A percentile compares a stretch with the other conserved stretches of the same genome.
Conservation (phyloP, 169 alveolate genomes). For the Plasmodium sp. region DNA sequence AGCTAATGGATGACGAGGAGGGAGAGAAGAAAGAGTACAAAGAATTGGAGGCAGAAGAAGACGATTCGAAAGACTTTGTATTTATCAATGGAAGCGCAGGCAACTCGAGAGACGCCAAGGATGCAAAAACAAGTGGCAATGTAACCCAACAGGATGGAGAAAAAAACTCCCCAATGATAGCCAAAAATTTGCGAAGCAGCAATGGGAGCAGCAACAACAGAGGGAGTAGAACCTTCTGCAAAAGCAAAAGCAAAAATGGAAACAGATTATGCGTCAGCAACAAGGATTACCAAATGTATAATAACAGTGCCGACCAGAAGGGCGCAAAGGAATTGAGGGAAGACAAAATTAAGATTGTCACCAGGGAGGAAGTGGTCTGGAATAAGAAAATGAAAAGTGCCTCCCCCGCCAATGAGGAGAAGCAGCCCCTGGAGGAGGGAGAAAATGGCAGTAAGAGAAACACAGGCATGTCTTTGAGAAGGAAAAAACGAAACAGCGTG, state of each 20-base stretch:
- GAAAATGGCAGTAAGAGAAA: background rate
- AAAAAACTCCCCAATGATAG: background rate
- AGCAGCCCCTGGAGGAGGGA: background rate
- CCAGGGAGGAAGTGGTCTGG: background rate
- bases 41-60: background rate
- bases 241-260: background rate
- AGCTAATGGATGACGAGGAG: background rate
- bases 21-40: background rate
- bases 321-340: background rate
- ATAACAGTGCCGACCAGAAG: background rate
- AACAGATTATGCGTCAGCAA: background rate
- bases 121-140: background rate
- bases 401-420: background rate
- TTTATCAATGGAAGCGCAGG: background rate
- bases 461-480: constrained; percentile 30
- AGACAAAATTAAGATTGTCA: background rate
- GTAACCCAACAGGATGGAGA: background rate
- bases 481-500: constrained; percentile 17
- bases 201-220: background rate
- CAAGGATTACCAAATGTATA: background rate
- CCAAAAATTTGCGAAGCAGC: background rate
- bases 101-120: background rate
- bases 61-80: background rate
- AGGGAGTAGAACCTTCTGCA: background rate
- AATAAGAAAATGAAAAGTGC: constrained; percentile 28